Base-by-base conservation (phyloP, 2,329 filamentous ascomycete genomes). In the Biscogniauxia sp. region DNA sequence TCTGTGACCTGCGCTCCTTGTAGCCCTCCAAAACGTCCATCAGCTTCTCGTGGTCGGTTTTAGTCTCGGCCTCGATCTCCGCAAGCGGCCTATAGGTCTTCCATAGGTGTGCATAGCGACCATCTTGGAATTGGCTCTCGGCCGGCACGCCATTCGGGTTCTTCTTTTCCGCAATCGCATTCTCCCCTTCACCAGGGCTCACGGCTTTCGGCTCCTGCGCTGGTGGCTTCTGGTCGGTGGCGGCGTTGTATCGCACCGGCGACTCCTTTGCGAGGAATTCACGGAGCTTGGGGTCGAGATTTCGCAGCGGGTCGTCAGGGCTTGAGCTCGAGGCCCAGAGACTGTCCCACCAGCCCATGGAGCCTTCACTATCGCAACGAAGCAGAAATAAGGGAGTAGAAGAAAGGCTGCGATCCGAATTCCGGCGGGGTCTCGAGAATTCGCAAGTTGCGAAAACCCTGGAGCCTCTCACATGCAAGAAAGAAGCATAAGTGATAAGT, bases 241-340 rank as follows among this genome's bases (percentile, higher is more conserved):
- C 59, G 66, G 70, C 63, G 61, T 73, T 70, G 79, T 90, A 89
- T 77, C 91, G 90, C 69, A 89, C 80, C 32, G 92, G 90, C 25
- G 91, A 89, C 79, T 96, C 91, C 76, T 89, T 88, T 73, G 93
- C 83, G 71, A 97, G 87, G 75, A 93, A 96, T 66, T 94, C 90
- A 71, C 90, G 89, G 59, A 97, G 84, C 65, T 88, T 88, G 49
- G 92, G 90, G 72, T 97, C 92, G 69, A 97, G 87, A 69, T 90
- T 88, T 68, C 84, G 82, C 66, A 92, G 82, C 23, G 90, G 88
- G 72, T 91, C 86, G 64, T 87, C 82, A 68, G 74, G 73, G 64
- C 76, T 77, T 63, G 74, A 78, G 57, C 76, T 74, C 66, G 80
- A 77, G 68, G 82, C 74, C 64, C 84, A 82, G 61, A 85, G 77